phyloP scores from a whole-genome alignment of 345 rosid species.

The Anacardium occidentale region DNA sequence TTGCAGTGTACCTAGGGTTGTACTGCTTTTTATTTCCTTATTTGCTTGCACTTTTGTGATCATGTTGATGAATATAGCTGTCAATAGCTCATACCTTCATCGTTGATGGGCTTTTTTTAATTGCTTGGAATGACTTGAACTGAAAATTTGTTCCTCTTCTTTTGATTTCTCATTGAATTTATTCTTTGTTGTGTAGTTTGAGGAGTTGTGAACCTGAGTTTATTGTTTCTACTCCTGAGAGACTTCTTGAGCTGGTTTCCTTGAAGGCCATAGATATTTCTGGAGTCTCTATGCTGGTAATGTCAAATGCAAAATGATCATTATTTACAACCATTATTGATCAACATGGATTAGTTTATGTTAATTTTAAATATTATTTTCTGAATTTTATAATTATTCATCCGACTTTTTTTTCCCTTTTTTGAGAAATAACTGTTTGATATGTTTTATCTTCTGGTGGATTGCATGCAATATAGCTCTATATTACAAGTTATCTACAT shows the following conservation, averaged over 20 bases:
- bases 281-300: constrained; percentile 76
- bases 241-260: constrained; percentile 78
- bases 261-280: constrained; percentile 71
- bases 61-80: not conserved
- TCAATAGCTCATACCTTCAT: not conserved
- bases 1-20: not conserved
- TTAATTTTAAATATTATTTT: not conserved
- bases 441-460: not conserved
- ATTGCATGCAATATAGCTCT: not conserved
- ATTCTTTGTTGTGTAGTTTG: constrained; percentile 42
- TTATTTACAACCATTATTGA: not conserved
- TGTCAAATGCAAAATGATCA: not conserved
- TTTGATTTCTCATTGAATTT: constrained; percentile 2
- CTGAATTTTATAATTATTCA: not conserved
- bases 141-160: not conserved
- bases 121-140: constrained; percentile 5
- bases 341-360: not conserved
- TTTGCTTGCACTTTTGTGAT: not conserved
- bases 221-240: constrained; percentile 81
- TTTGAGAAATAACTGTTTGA: not conserved
- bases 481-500: not conserved
- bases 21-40: not conserved
- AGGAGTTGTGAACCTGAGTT: constrained; percentile 87
- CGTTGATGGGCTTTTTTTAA: not conserved
- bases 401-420: not conserved